These are phyloP conservation scores for Trichosporon coremiiforme DNA, from an alignment of 1,284 basidiomycete genomes.

Conservation along the genomic window DNA sequence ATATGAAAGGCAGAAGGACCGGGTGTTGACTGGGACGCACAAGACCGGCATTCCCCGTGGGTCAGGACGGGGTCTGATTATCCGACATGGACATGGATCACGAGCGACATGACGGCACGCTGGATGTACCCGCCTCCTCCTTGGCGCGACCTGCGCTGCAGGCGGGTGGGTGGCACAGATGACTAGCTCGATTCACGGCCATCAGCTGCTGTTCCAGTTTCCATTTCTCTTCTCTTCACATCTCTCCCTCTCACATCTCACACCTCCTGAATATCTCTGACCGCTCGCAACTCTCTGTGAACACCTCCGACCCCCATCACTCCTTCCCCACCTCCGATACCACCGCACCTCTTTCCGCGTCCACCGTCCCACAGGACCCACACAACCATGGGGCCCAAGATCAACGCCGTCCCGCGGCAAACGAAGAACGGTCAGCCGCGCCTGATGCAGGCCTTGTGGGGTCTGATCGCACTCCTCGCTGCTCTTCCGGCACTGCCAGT, in stretches of 20 bases:
- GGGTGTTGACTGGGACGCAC: background rate
- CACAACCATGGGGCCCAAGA: conserved; percentile 7
- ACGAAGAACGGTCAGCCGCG: conserved; percentile 6
- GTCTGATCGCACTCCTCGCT: background rate
- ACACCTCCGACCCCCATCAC: background rate
- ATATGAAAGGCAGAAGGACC: background rate
- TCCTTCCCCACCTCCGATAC: background rate
- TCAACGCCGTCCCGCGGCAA: conserved; percentile 8
- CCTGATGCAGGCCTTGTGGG: background rate
- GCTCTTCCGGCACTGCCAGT: background rate
- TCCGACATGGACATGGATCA: no score
- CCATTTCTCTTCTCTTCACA: background rate
- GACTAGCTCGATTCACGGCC: conserved; percentile 1
- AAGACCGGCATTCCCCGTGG: background rate
- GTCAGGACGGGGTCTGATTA: no score
- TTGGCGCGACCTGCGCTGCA: background rate
- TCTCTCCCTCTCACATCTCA: background rate
- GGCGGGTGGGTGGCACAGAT: background rate
- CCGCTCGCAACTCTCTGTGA: background rate
- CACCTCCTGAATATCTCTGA: background rate
- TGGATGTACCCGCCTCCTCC: background rate
- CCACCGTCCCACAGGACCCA: background rate
- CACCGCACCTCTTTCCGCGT: background rate
- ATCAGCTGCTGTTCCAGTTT: background rate
- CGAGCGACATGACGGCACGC: background rate